A percentile compares a stretch with the other conserved stretches of the same genome.
Evolutionary conservation across 2,329 filamentous ascomycete species (phyloP).

Genomic region (Trichoderma polysporum): DNA sequence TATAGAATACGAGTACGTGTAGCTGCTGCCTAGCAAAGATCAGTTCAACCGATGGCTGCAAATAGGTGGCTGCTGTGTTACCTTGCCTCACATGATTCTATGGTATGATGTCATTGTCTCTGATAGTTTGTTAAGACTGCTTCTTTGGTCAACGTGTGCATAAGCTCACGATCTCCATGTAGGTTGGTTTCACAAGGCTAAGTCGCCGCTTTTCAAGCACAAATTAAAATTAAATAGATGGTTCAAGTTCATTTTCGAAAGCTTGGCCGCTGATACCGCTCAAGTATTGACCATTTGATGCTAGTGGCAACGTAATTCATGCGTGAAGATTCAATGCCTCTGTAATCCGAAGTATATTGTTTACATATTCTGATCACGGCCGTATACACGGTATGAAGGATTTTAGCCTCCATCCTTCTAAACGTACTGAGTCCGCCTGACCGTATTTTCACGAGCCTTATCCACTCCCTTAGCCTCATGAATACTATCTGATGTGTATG

Average conservation of each 20-base stretch:
- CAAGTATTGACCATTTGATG: not conserved
- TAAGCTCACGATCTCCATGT: not conserved
- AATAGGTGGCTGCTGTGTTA: not conserved
- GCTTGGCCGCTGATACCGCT: not conserved
- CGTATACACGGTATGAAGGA: too few relatives aligned
- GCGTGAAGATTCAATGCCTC: too few relatives aligned
- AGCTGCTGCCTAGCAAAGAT: not conserved
- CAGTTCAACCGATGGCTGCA: not conserved
- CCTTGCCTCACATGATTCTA: not conserved
- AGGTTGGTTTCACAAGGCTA: not conserved
- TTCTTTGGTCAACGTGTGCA: not conserved
- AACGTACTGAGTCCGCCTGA: too few relatives aligned
- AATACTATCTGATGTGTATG: too few relatives aligned
- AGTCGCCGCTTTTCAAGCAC: not conserved
- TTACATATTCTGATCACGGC: too few relatives aligned
- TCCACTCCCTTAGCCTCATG: too few relatives aligned
- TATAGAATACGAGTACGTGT: not conserved
- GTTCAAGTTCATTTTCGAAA: not conserved
- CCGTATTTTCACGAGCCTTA: too few relatives aligned
- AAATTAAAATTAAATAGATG: too few relatives aligned
- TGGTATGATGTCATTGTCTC: not conserved
- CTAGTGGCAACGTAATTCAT: too few relatives aligned
- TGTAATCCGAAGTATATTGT: too few relatives aligned
- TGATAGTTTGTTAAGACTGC: not conserved
- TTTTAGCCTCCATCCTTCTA: too few relatives aligned